Percentiles rank a stretch among this genome's conserved stretches.
Conservation (phyloP, 1,284 basidiomycete genomes). For the Fomitopsis pinicola region DNA sequence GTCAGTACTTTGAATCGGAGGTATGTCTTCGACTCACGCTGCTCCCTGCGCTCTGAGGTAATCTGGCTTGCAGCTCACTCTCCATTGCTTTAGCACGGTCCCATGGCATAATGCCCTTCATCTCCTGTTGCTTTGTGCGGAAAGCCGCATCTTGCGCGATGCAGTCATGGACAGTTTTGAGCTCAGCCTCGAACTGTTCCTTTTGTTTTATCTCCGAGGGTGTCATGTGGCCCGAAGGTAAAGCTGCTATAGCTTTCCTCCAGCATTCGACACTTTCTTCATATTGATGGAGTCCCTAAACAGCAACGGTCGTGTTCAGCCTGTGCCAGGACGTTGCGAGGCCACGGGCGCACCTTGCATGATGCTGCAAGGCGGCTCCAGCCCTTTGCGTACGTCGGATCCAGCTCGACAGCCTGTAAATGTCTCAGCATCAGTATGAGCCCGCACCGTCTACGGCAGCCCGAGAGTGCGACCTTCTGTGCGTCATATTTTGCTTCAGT, state of each 20-base stretch:
- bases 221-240: slow-evolving; percentile 19
- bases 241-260: slow-evolving; percentile 19
- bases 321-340: not conserved
- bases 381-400: slow-evolving; percentile 32
- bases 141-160: not conserved
- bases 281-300: not conserved
- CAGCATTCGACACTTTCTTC: slow-evolving; percentile 11
- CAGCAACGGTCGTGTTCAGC: not conserved
- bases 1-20: not conserved
- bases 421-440: not conserved
- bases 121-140: not conserved
- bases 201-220: slow-evolving; percentile 25
- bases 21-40: not conserved
- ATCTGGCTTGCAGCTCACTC: not conserved
- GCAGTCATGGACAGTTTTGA: not conserved
- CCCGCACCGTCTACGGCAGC: not conserved
- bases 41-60: not conserved
- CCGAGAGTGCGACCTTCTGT: not conserved
- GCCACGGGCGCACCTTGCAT: slow-evolving; percentile 20
- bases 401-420: slow-evolving; percentile 18
- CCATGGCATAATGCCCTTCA: not conserved
- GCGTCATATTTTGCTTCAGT: not conserved
- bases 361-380: slow-evolving; percentile 30
- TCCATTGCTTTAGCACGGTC: slow-evolving; percentile 6
- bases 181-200: slow-evolving; percentile 20